Percentiles rank a stretch among this genome's conserved stretches.
phyloP scores from a whole-genome alignment of 306 rosid genomes.

The Cucurbita pepo region DNA sequence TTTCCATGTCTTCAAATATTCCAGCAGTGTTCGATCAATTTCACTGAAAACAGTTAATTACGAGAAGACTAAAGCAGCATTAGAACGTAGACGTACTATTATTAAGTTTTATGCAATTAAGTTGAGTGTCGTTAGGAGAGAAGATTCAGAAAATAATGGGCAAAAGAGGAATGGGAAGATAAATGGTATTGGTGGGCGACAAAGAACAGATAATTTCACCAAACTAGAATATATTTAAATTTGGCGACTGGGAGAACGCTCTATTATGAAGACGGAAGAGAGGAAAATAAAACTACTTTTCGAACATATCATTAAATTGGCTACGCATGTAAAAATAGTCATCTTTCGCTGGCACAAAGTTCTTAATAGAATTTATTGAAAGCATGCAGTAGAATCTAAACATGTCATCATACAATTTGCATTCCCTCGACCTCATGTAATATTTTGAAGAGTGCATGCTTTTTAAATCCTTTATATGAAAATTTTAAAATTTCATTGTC shows the following conservation, averaged over 20 bases:
- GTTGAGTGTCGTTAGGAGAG: neutral
- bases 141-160: neutral
- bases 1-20: slow-evolving; percentile 53
- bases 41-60: slow-evolving; percentile 23
- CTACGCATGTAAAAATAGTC: neutral
- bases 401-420: neutral
- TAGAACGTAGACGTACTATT: neutral
- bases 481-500: neutral
- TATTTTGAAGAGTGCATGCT: neutral
- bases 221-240: neutral
- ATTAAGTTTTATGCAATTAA: neutral
- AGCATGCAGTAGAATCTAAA: neutral
- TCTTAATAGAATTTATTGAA: neutral
- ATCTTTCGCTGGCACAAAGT: neutral
- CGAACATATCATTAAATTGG: neutral
- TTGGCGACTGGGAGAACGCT: neutral
- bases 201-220: neutral
- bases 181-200: neutral
- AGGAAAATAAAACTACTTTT: neutral
- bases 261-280: neutral
- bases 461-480: neutral
- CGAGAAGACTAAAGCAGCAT: neutral
- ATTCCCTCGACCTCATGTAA: neutral
- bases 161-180: neutral
- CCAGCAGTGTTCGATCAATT: slow-evolving; percentile 41